Conservation (phyloP, 257 asterid genomes). For the Solanum pinnatisectum region DNA sequence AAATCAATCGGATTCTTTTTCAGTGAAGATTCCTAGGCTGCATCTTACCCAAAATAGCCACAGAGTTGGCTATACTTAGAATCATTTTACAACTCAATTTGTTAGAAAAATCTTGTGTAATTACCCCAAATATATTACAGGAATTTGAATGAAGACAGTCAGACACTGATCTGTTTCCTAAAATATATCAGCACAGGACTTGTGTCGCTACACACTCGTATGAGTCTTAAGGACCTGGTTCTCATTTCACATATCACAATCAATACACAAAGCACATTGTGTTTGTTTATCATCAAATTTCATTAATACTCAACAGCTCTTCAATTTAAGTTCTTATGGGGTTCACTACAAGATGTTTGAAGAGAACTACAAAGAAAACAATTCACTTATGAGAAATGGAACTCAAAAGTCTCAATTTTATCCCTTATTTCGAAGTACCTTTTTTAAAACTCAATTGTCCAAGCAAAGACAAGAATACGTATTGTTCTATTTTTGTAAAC, state of each 20-base stretch:
- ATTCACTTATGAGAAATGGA: background rate
- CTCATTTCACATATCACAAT: background rate
- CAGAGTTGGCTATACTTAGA: background rate
- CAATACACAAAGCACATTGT: background rate
- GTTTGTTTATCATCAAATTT: background rate
- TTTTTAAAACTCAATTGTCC: background rate
- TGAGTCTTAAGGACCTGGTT: background rate
- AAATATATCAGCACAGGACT: background rate
- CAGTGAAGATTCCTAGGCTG: background rate
- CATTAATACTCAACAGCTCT: background rate
- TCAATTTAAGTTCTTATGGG: background rate
- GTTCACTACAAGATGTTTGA: background rate
- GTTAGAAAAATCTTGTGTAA: background rate
- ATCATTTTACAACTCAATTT: background rate
- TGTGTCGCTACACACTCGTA: background rate
- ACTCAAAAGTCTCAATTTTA: background rate
- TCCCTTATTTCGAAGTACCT: background rate
- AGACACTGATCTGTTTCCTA: background rate
- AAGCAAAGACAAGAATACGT: background rate
- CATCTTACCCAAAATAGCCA: background rate
- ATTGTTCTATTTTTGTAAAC: background rate
- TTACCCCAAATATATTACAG: background rate
- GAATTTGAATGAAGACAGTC: background rate
- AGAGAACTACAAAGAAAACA: background rate
- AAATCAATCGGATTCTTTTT: background rate